Conservation (phyloP, 306 rosid genomes). For the Prunus mume region DNA sequence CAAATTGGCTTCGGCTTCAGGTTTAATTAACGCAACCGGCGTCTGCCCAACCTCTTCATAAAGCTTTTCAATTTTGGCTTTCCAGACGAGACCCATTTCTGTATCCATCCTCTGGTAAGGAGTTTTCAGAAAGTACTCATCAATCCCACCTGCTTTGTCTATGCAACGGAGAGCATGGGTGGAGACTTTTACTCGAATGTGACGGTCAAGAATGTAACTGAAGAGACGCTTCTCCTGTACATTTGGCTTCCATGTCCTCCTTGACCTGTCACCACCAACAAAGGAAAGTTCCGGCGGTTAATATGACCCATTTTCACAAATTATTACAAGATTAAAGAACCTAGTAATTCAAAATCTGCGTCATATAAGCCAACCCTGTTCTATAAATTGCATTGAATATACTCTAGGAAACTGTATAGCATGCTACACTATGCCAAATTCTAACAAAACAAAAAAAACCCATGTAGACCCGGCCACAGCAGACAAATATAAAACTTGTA, state of each 20-base stretch:
- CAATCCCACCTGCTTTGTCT: conserved; percentile 95
- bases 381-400: background rate
- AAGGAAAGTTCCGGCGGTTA: background rate
- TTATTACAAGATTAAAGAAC: conserved; percentile 8
- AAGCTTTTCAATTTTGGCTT: conserved; percentile 77
- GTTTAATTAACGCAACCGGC: conserved; percentile 68
- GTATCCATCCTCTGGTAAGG: conserved; percentile 94
- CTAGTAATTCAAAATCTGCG: conserved; percentile 11
- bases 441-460: background rate
- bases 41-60: conserved; percentile 67
- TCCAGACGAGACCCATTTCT: conserved; percentile 85
- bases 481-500: background rate
- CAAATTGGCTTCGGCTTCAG: conserved; percentile 60
- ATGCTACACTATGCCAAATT: background rate
- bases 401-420: background rate
- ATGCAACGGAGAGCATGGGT: conserved; percentile 91
- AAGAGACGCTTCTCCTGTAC: conserved; percentile 92
- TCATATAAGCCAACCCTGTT: background rate
- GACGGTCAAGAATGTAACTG: conserved; percentile 84
- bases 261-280: conserved; percentile 52
- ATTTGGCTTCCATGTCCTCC: conserved; percentile 92
- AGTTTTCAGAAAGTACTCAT: conserved; percentile 88
- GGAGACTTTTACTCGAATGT: conserved; percentile 78
- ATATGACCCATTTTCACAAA: background rate
- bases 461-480: background rate